phyloP scores from a whole-genome alignment of 1,284 basidiomycete genomes.

The Naganishia sp. region DNA sequence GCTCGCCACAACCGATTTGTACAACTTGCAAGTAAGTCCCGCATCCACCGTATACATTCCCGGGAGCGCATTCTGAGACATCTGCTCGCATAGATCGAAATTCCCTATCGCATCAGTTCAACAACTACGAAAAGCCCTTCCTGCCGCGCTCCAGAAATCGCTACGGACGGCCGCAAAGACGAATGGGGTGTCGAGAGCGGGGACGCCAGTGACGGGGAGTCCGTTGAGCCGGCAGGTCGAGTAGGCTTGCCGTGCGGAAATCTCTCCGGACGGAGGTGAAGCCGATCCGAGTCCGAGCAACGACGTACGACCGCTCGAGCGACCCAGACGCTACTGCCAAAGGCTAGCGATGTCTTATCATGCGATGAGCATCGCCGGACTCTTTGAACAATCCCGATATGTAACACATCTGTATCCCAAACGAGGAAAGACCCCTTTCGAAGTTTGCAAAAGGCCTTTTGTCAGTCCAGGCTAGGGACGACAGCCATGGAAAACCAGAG shows the following conservation, averaged over 20 bases:
- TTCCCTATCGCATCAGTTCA: conserved; percentile 27
- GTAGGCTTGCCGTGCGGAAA: neutral
- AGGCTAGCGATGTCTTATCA: too few species aligned
- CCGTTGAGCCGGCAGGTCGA: conserved; percentile 4
- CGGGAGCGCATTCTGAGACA: neutral
- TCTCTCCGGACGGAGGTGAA: too few species aligned
- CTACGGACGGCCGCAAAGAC: conserved; percentile 9
- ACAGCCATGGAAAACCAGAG: too few species aligned
- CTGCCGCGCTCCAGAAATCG: conserved; percentile 19
- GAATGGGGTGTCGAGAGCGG: conserved; percentile 5
- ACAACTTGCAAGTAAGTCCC: conserved; percentile 75
- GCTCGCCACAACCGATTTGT: conserved; percentile 87
- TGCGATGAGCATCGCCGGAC: too few species aligned
- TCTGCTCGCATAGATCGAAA: neutral
- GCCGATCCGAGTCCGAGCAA: too few species aligned
- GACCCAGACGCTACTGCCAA: too few species aligned
- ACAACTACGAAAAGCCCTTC: conserved; percentile 22
- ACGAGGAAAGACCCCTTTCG: too few species aligned
- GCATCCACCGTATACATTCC: neutral
- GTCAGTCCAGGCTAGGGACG: too few species aligned
- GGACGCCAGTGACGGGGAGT: conserved; percentile 17
- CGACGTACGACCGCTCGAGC: too few species aligned
- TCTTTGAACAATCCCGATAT: too few species aligned
- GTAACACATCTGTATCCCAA: too few species aligned
- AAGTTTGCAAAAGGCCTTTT: too few species aligned